Percentiles rank a stretch among this genome's conserved stretches.
Conservation (phyloP, 805 yeast species). For the Myxozyma melibiosi region DNA sequence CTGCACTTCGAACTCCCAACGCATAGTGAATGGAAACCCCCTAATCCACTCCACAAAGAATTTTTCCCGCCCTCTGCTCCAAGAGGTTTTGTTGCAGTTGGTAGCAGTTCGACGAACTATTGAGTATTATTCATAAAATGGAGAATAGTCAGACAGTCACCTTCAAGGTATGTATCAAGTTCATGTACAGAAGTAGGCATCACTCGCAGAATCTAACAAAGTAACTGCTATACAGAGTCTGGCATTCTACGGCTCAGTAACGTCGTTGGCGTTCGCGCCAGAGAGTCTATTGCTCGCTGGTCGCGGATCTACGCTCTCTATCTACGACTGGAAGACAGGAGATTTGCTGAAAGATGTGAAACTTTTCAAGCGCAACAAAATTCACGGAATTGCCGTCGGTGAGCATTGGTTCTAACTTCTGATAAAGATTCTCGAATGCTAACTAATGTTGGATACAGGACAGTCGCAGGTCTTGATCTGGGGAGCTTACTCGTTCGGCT, state of each 20-base stretch:
- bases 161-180: too few species aligned
- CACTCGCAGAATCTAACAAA: too few species aligned
- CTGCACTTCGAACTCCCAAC: background rate
- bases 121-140: too few species aligned
- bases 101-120: too few species aligned
- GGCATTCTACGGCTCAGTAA: constrained; percentile 62
- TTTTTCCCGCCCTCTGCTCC: background rate
- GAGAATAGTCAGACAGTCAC: too few species aligned
- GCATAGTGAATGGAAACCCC: background rate
- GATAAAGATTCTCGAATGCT: background rate
- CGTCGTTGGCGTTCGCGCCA: constrained; percentile 55
- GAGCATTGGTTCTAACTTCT: background rate
- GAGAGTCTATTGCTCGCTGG: constrained; percentile 57
- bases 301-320: constrained; percentile 66
- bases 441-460: background rate
- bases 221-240: constrained; percentile 2
- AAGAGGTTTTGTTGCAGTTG: too few species aligned
- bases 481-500: constrained; percentile 73
- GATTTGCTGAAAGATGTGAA: constrained; percentile 46
- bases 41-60: background rate
- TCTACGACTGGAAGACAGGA: constrained; percentile 52
- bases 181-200: too few species aligned
- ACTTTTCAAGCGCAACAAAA: constrained; percentile 71
- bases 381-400: constrained; percentile 67
- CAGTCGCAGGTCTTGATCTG: constrained; percentile 47